Conservation (phyloP, 768 basidiomycete genomes). For the Filobasidium wieringae region DNA sequence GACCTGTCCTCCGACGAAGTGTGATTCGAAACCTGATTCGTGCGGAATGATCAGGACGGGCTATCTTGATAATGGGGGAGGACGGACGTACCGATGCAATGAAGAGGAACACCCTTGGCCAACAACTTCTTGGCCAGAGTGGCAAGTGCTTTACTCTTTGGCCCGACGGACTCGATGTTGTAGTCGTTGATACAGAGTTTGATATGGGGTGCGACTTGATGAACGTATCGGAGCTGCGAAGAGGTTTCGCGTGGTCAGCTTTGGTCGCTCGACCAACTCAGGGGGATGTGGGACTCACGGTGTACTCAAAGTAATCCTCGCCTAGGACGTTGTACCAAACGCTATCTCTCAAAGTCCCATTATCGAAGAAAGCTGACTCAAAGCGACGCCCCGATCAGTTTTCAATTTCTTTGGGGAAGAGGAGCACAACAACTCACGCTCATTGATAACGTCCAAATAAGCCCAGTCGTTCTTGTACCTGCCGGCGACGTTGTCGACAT, state of each 20-base stretch:
- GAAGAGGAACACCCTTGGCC: slow-evolving; percentile 20
- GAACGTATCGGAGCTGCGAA: slow-evolving; percentile 23
- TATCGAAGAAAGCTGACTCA: slow-evolving; percentile 23
- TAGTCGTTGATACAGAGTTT: slow-evolving; percentile 33
- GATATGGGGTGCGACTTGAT: slow-evolving; percentile 25
- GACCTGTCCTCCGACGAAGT: slow-evolving; percentile 2
- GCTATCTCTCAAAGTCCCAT: slow-evolving; percentile 20
- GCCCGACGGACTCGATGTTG: slow-evolving; percentile 33
- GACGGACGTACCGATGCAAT: slow-evolving; percentile 25
- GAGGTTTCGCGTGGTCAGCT: slow-evolving; percentile 23
- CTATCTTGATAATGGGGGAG: too few relatives aligned
- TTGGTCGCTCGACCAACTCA: slow-evolving; percentile 18
- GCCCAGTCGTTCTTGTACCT: slow-evolving; percentile 23
- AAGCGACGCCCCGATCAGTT: background rate
- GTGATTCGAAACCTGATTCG: slow-evolving; percentile 5
- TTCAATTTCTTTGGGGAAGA: background rate
- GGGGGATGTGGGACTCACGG: slow-evolving; percentile 14
- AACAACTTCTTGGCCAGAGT: slow-evolving; percentile 19
- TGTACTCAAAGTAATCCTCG: slow-evolving; percentile 21
- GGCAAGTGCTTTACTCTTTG: slow-evolving; percentile 23
- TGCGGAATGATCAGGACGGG: too few relatives aligned
- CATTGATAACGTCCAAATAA: slow-evolving; percentile 29
- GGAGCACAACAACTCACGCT: slow-evolving; percentile 20
- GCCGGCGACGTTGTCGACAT: slow-evolving; percentile 26
- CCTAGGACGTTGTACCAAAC: slow-evolving; percentile 31